Evolutionary conservation across 352 stramenopile genomes (phyloP).

Genomic region (Elongisporangium prolatum): DNA sequence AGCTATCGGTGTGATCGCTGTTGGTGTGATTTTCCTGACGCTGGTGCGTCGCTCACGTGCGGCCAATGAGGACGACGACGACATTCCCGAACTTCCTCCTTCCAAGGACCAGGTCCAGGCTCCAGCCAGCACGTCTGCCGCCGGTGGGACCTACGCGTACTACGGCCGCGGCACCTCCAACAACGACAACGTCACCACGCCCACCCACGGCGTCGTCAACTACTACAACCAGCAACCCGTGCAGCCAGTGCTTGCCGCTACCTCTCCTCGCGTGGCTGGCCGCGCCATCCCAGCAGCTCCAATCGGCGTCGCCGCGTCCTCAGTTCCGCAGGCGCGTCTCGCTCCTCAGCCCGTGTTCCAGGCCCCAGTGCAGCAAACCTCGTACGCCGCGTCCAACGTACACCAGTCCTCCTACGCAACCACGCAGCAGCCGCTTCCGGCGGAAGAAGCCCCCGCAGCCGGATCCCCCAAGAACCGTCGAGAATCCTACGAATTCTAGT

Average conservation of each 20-base stretch:
- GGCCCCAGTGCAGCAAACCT: slow-evolving; percentile 1
- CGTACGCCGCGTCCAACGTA: slow-evolving; percentile 1
- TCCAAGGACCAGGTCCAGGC: slow-evolving; percentile 26
- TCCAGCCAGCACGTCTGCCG: slow-evolving; percentile 24
- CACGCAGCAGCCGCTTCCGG: slow-evolving; percentile 14
- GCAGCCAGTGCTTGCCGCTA: slow-evolving; percentile 24
- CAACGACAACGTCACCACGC: slow-evolving; percentile 13
- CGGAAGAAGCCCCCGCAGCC: slow-evolving; percentile 10
- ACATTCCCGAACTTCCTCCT: slow-evolving; percentile 29
- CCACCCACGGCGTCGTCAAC: slow-evolving; percentile 30
- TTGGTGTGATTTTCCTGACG: slow-evolving; percentile 72
- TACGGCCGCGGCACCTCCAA: slow-evolving; percentile 13
- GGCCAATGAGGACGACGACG: slow-evolving; percentile 51
- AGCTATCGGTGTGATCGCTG: slow-evolving; percentile 73
- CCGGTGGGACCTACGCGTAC: slow-evolving; percentile 20
- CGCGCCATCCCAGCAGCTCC: slow-evolving; percentile 35
- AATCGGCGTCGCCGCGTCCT: slow-evolving; percentile 10
- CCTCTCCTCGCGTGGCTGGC: slow-evolving; percentile 37
- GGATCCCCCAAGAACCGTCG: slow-evolving; percentile 21
- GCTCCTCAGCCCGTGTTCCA: slow-evolving; percentile 3
- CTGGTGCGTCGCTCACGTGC: slow-evolving; percentile 70
- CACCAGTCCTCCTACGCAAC: slow-evolving; percentile 9
- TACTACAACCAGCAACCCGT: slow-evolving; percentile 55
- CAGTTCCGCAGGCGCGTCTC: slow-evolving; percentile 1
- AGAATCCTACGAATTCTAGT: slow-evolving; percentile 38